Evolutionary conservation across 73 alveolate species (phyloP).

Genomic region (Symbiodinium natans): DNA sequence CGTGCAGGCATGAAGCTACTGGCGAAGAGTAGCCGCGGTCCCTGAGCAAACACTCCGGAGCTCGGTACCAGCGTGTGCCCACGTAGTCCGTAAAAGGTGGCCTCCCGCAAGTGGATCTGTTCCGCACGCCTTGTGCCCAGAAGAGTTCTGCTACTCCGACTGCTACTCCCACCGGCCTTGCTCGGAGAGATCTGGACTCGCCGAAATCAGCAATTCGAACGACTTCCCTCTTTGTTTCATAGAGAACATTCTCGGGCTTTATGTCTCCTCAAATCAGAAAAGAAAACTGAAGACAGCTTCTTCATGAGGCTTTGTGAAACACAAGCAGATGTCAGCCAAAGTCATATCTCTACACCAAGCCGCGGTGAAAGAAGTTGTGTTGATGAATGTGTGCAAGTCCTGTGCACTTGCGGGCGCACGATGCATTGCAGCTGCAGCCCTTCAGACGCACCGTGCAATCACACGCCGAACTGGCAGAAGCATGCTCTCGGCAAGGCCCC

Average conservation of each 20-base stretch:
- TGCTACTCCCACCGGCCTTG: conserved; percentile 4
- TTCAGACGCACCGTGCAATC: too few species aligned
- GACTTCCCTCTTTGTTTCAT: conserved; percentile 54
- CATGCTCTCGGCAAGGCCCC: too few species aligned
- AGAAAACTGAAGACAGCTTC: too few species aligned
- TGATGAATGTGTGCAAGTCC: conserved; percentile 86
- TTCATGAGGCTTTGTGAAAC: neutral
- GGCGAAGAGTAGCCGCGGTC: conserved; percentile 76
- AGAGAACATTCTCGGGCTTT: conserved; percentile 79
- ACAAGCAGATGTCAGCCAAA: neutral
- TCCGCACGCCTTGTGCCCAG: too few species aligned
- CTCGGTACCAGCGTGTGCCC: conserved; percentile 87
- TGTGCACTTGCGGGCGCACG: neutral
- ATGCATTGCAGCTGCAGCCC: neutral
- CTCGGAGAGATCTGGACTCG: conserved; percentile 81
- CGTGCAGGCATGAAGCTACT: conserved; percentile 1
- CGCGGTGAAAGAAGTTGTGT: conserved; percentile 83
- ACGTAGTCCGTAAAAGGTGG: conserved; percentile 84
- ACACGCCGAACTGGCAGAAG: too few species aligned
- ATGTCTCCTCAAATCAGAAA: conserved; percentile 38
- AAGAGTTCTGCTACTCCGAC: neutral
- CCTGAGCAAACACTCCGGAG: conserved; percentile 71
- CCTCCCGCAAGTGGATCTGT: neutral
- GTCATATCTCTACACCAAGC: neutral
- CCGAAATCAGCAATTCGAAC: conserved; percentile 92